Base-by-base conservation (phyloP, 805 yeast species). In the Yarrowia sp. region DNA sequence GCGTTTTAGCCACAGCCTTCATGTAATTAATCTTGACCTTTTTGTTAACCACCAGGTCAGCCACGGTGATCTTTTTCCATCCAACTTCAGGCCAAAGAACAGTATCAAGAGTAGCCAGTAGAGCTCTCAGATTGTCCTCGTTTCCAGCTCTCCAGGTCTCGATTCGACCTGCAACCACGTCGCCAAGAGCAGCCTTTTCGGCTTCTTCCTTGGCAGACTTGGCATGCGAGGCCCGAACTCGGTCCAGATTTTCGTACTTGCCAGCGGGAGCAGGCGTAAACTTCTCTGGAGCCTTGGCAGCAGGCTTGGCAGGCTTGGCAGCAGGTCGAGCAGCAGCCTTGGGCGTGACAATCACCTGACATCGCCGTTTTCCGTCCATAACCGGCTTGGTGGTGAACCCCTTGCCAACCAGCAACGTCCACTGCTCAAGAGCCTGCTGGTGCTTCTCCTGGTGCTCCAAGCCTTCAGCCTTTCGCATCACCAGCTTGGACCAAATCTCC, bases 1-100 rank as follows among this genome's bases (percentile, higher is more conserved):
- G 95, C 6, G 90, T 87, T 65, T 84, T 80, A 60, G 90, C 84
- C 53, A 87, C 90, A 1, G 90, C 93, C 71, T 86, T 88, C 90
- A 88, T 84, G 74, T 95, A 95, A 17, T 80, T 80, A 41, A 93
- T 78, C 74, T 93, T 93, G 42, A 92, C 98, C 74, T 89, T 92
- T 70, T 92, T 92, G 17, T 96, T 93, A 68, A 92, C 78, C 66
- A 95, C 95, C 66, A 95, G 78, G 65, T 93, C 98, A 4, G 87
- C 81, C 72, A 88, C 75, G 1, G 86, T 74, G 5, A 92, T 86
- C 15, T 82, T 79, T 68, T 82, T 82, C 96, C 95, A 89, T 43
- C 83, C 81, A 1, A 83, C 68, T 51, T 81, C 84, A 11, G 89
- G 86, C 85, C 90, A 85, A 13, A 95, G 75, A 15, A 95, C 81